These are phyloP conservation scores for Stephanocyclus meneghinianus DNA, from an alignment of 352 stramenopile genomes.

Conservation along the genomic window DNA sequence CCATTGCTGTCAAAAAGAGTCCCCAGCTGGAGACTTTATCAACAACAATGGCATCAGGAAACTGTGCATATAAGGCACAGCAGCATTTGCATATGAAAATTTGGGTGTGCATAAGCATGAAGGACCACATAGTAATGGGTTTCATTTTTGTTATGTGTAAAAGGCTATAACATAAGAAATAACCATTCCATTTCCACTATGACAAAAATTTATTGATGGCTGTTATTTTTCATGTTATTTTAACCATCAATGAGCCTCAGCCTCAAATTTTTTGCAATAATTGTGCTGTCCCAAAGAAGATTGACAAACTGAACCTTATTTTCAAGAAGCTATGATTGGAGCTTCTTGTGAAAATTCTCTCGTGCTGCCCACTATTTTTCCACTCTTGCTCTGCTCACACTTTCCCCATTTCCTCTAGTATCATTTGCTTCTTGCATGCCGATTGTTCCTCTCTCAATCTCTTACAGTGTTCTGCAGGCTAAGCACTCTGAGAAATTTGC, in stretches of 20 bases:
- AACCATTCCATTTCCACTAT: no score
- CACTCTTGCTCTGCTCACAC: conserved; percentile 28
- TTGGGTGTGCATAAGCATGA: conserved; percentile 73
- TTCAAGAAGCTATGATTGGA: conserved; percentile 31
- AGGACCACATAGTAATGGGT: conserved; percentile 89
- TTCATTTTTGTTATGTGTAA: conserved; percentile 92
- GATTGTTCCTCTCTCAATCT: conserved; percentile 25
- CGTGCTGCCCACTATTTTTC: conserved; percentile 1
- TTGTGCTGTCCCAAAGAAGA: conserved; percentile 60
- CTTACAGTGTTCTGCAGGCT: conserved; percentile 50
- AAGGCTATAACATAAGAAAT: conserved; percentile 38
- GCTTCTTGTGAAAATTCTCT: conserved; percentile 44
- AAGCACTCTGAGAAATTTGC: conserved; percentile 68
- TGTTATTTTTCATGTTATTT: no score
- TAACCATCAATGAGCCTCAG: conserved; percentile 44
- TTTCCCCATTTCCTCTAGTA: conserved; percentile 36
- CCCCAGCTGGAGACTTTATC: conserved; percentile 91
- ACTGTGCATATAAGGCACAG: conserved; percentile 88
- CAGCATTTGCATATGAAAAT: conserved; percentile 94
- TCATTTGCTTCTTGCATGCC: conserved; percentile 41
- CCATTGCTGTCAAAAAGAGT: no score
- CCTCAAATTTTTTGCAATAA: conserved; percentile 56
- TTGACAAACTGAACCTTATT: conserved; percentile 61
- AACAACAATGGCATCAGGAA: conserved; percentile 92
- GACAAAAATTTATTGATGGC: no score